Evolutionary conservation across 78 protist genomes (phyloP), one percentile per base, ranked within the genome.

Genomic region (Bodo saltans): DNA sequence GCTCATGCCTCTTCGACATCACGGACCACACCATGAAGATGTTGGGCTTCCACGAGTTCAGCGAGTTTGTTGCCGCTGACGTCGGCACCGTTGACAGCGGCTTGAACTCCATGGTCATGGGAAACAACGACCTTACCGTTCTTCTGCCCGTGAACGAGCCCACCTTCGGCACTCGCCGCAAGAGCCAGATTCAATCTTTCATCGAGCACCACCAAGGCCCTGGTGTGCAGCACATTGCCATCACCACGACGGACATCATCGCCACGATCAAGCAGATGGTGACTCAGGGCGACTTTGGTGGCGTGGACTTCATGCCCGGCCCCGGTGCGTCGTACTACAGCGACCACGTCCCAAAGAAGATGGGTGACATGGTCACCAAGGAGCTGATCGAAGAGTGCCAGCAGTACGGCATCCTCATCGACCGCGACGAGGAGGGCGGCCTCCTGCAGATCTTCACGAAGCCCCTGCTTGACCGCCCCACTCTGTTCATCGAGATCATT

Each of bases 201-300:
- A 93, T 92, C 53, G 97, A 95, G 28, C 91, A 87, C 90, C 88
- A 93, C 47, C 92, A 88, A 33, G 97, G 97, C 73, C 90, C 95
- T 0, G 97, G 97, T 34, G 96, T 93, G n/a, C 97, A 95, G 86
- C 97, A 95, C 93, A 84, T 95, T 30, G 97, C 97, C 26, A 75
- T 91, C 53, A 33, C 41, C 37, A 87, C 91, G 17, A 29, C 35
- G n/a, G 94, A 95, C 72, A 83, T 95, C 78, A 70, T 93, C 37
- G 69, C 60, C 3, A 17, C 94, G 28, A 84, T 91, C 41, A 0
- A 52, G 0, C 28, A 26, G 38, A 69, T 90, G 88, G 85, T 72
- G 34, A 11, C 35, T 35, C 27, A n/a, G 34, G 41, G 78, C 73
- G 70, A 68, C 38, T 83, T 60, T 33, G 91, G 97, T 52, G 97